Percentiles rank a stretch among this genome's conserved stretches.
Conservation (phyloP, 108 stramenopile genomes). For the Epithemia pelagica region DNA sequence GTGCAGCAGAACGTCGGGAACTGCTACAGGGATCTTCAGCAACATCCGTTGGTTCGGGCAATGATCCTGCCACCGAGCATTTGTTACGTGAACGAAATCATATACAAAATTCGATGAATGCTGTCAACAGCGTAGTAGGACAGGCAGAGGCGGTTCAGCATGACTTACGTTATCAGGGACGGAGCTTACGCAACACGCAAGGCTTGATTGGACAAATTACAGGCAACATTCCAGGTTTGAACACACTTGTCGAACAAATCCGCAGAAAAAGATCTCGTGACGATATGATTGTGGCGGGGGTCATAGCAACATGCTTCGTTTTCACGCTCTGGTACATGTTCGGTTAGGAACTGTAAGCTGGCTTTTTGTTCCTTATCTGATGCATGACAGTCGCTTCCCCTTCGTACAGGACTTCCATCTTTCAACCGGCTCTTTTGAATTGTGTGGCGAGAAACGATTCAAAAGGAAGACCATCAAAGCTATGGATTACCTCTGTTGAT, state of each 20-base stretch:
- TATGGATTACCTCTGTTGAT: no score
- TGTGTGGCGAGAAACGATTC: no score
- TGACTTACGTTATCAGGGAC: constrained; percentile 60
- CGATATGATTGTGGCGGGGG: constrained; percentile 76
- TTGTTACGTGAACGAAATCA: constrained; percentile 73
- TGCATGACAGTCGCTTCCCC: no score
- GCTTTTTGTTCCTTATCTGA: no score
- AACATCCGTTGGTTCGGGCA: constrained; percentile 2
- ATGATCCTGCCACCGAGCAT: constrained; percentile 64
- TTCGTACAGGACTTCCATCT: no score
- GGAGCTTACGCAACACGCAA: constrained; percentile 45
- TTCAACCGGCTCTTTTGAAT: no score
- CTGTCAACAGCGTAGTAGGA: constrained; percentile 48
- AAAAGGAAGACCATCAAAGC: no score
- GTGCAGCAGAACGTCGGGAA: constrained; percentile 58
- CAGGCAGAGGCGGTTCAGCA: constrained; percentile 63
- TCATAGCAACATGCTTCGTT: constrained; percentile 78
- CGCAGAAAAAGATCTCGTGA: constrained; percentile 62
- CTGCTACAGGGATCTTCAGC: constrained; percentile 50
- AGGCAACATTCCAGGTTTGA: constrained; percentile 74
- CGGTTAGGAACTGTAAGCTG: constrained; percentile 41
- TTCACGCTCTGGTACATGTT: constrained; percentile 87
- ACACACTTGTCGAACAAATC: constrained; percentile 69
- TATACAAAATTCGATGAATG: constrained; percentile 65
- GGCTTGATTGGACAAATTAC: constrained; percentile 53